Evolutionary conservation across 164 flowering plant genomes (phyloP).

Genomic region (Houttuynia cordata): DNA sequence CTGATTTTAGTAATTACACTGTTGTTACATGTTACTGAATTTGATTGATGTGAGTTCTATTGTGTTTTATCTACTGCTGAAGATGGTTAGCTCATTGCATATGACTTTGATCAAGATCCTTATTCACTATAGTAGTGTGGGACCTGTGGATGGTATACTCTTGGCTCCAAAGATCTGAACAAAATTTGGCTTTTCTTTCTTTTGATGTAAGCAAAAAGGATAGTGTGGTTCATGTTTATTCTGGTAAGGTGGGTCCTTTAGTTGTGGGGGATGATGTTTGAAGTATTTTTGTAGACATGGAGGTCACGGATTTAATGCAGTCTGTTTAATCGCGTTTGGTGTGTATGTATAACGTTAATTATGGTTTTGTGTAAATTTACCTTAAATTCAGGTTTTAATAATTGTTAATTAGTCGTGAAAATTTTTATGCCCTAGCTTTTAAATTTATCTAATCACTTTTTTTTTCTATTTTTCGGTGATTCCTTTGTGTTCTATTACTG

Average conservation of each 20-base stretch:
- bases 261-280: conserved; percentile 2
- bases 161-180: conserved; percentile 27
- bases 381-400: too few species aligned
- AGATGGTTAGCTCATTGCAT: not conserved
- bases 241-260: not conserved
- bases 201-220: conserved; percentile 1
- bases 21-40: not conserved
- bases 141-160: conserved; percentile 32
- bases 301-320: not conserved
- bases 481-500: too few species aligned
- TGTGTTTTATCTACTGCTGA: not conserved
- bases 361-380: too few species aligned
- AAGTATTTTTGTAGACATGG: not conserved
- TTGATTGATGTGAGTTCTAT: not conserved
- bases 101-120: not conserved
- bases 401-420: too few species aligned
- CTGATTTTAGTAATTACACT: not conserved
- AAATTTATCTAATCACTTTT: not conserved
- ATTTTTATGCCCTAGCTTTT: too few species aligned
- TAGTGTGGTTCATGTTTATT: not conserved
- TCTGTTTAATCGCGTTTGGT: too few species aligned
- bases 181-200: conserved; percentile 14
- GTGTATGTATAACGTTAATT: too few species aligned
- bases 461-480: not conserved
- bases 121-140: conserved; percentile 30